Percentiles rank a stretch among this genome's conserved stretches.
Evolutionary conservation across 2,329 filamentous ascomycete species (phyloP).

Genomic region (Hirsutella rhossiliensis): DNA sequence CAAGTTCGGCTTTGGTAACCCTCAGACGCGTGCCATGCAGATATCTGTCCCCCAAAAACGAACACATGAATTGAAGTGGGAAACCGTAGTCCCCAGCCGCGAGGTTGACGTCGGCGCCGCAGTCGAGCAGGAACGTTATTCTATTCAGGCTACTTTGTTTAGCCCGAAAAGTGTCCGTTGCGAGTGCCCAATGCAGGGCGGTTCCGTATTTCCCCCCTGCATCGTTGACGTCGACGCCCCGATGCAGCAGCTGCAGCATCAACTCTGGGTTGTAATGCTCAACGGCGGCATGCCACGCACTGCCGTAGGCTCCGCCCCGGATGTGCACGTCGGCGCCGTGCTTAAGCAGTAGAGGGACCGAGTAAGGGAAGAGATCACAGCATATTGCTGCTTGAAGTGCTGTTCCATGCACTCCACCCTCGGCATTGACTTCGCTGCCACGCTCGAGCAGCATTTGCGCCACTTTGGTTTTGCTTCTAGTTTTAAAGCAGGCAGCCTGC

Average conservation of each 20-base stretch:
- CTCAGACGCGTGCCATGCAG: neutral
- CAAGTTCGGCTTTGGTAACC: neutral
- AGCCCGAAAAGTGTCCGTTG: neutral
- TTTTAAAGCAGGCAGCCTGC: neutral
- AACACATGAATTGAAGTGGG: neutral
- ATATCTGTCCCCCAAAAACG: neutral
- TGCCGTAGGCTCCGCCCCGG: neutral
- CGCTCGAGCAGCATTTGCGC: neutral
- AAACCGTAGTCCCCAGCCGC: neutral
- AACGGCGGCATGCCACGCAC: neutral
- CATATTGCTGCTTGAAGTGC: neutral
- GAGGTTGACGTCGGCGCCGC: conserved; percentile 1
- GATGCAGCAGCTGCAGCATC: neutral
- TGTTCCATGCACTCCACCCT: neutral
- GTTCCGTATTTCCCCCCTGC: neutral
- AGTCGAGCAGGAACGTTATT: conserved; percentile 1
- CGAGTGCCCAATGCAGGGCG: neutral
- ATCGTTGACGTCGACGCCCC: neutral
- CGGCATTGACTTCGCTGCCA: neutral
- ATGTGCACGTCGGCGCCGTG: neutral
- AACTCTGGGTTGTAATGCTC: neutral
- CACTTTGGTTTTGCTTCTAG: neutral
- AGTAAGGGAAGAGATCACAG: too few species aligned
- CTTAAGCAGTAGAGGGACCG: neutral
- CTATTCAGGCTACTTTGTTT: too few species aligned